Percentiles rank a stretch among this genome's conserved stretches.
Conservation (phyloP, 1,284 basidiomycete genomes). For the Irpex sp. region DNA sequence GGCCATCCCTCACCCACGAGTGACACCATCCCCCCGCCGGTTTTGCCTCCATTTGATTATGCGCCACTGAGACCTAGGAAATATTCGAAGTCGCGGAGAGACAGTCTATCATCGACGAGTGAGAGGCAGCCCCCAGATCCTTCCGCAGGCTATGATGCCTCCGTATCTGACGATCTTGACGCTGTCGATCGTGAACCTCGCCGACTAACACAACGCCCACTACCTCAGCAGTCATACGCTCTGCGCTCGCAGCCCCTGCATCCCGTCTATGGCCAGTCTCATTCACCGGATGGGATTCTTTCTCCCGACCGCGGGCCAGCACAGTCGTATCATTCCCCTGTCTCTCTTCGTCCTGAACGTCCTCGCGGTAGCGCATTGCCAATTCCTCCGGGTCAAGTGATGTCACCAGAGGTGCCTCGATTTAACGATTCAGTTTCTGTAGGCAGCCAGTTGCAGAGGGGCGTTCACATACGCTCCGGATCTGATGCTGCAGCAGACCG, state of each 20-base stretch:
- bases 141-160: slow-evolving; percentile 63
- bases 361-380: slow-evolving; percentile 14
- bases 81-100: slow-evolving; percentile 51
- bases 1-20: slow-evolving; percentile 39
- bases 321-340: slow-evolving; percentile 17
- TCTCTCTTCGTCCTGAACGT: slow-evolving; percentile 19
- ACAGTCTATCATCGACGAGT: slow-evolving; percentile 66
- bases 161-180: slow-evolving; percentile 59
- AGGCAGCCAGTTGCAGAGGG: slow-evolving; percentile 23
- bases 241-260: slow-evolving; percentile 26
- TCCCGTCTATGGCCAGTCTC: slow-evolving; percentile 21
- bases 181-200: slow-evolving; percentile 48
- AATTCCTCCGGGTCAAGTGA: slow-evolving; percentile 11
- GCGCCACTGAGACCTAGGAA: slow-evolving; percentile 48
- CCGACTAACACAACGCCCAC: slow-evolving; percentile 38
- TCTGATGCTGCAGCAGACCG: slow-evolving; percentile 51
- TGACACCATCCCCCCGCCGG: slow-evolving; percentile 51
- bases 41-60: slow-evolving; percentile 34
- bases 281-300: slow-evolving; percentile 27
- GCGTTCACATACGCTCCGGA: slow-evolving; percentile 38
- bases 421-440: slow-evolving; percentile 35
- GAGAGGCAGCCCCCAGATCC: slow-evolving; percentile 52
- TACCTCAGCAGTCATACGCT: slow-evolving; percentile 23
- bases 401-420: slow-evolving; percentile 18
- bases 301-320: slow-evolving; percentile 41